These are phyloP conservation scores for Phalaenopsis equestris DNA, from an alignment of 106 monocot species.

Conservation along the genomic window DNA sequence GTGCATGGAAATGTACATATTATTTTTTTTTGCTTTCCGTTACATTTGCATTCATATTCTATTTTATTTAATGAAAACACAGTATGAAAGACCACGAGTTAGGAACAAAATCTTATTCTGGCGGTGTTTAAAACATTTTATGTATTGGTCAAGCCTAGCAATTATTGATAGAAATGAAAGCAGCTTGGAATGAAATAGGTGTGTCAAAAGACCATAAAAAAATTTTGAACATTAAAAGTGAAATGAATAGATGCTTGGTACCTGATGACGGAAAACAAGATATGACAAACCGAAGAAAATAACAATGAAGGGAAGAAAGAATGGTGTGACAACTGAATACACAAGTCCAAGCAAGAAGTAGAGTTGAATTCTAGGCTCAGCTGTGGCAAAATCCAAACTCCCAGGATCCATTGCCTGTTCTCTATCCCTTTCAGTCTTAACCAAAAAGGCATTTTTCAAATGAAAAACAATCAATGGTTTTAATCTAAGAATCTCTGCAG, in stretches of 20 bases:
- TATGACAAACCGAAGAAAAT: conserved; percentile 74
- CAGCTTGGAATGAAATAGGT: neutral
- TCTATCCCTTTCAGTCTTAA: conserved; percentile 82
- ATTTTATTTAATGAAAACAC: no score
- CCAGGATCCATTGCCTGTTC: conserved; percentile 95
- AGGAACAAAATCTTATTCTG: no score
- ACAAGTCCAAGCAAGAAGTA: conserved; percentile 96
- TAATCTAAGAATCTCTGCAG: conserved; percentile 82
- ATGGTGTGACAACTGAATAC: conserved; percentile 73
- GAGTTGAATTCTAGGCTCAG: conserved; percentile 80
- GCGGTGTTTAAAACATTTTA: neutral
- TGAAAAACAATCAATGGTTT: conserved; percentile 76
- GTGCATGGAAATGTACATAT: no score
- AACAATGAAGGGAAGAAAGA: conserved; percentile 82
- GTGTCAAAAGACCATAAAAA: neutral
- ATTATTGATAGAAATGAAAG: neutral
- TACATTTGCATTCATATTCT: no score
- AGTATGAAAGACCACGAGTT: no score
- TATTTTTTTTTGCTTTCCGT: no score
- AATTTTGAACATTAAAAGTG: neutral
- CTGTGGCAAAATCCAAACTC: conserved; percentile 60
- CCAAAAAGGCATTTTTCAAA: conserved; percentile 74
- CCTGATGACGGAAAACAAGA: conserved; percentile 87
- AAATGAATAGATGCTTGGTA: conserved; percentile 6
- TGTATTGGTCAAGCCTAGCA: neutral